These are phyloP conservation scores for Volvariella surrecta DNA, from an alignment of 1,284 basidiomycete genomes.

Conservation along the genomic window DNA sequence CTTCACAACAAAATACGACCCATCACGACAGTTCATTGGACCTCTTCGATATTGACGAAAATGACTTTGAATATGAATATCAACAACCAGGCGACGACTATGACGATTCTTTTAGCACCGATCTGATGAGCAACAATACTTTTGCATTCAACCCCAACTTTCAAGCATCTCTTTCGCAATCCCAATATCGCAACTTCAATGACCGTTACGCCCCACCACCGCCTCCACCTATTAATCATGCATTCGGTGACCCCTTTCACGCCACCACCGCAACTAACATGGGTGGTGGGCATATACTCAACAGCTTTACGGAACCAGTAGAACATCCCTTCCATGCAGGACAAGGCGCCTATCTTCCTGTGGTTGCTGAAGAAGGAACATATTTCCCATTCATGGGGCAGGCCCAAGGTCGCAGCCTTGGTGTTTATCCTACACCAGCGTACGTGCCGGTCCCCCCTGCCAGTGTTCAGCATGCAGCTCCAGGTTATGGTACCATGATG, in stretches of 20 bases:
- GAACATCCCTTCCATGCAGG: constrained; percentile 29
- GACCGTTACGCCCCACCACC: too few species aligned
- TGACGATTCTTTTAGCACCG: constrained; percentile 20
- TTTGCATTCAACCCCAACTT: constrained; percentile 20
- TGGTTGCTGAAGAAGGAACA: not conserved
- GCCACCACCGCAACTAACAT: constrained; percentile 9
- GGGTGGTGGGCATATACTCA: constrained; percentile 17
- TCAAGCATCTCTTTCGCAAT: constrained; percentile 20
- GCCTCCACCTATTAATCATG: constrained; percentile 16
- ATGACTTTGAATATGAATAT: constrained; percentile 40
- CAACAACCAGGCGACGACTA: constrained; percentile 15
- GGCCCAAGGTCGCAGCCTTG: constrained; percentile 3
- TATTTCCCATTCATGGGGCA: constrained; percentile 1
- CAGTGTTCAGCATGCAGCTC: constrained; percentile 1
- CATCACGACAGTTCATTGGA: constrained; percentile 37
- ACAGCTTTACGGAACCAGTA: constrained; percentile 27
- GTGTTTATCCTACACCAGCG: constrained; percentile 7
- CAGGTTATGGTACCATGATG: not conserved
- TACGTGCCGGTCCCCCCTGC: constrained; percentile 8
- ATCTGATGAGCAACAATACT: constrained; percentile 17
- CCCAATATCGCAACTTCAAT: constrained; percentile 33
- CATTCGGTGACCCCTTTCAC: constrained; percentile 28
- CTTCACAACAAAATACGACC: constrained; percentile 19
- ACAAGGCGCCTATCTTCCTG: constrained; percentile 4
- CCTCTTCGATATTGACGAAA: constrained; percentile 68